phyloP scores from a whole-genome alignment of 495 filamentous ascomycete species.

The Terfezia boudieri region DNA sequence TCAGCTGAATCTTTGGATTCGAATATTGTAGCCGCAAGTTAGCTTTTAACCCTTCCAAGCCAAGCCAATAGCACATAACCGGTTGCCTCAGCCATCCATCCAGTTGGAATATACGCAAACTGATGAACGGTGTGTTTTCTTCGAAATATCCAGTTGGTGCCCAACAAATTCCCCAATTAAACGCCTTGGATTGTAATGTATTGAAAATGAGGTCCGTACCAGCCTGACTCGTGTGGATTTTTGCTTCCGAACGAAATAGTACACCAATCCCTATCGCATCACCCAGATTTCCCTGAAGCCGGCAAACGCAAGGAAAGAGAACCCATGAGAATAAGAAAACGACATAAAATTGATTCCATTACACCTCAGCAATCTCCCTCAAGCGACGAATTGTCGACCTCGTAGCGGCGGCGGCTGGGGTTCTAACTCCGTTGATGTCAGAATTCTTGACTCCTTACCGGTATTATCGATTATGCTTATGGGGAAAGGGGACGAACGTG shows the following conservation, averaged over 20 bases:
- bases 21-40: no score
- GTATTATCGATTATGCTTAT: no score
- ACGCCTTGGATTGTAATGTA: neutral
- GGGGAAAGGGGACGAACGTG: constrained; percentile 43
- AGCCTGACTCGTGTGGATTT: neutral
- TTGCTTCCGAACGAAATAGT: neutral
- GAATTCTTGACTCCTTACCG: no score
- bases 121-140: no score
- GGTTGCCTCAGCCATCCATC: no score
- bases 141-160: no score
- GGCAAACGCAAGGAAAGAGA: constrained; percentile 22
- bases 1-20: no score
- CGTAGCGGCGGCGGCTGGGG: constrained; percentile 85
- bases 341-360: constrained; percentile 26
- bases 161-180: neutral
- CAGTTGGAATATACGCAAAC: no score
- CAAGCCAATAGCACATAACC: no score
- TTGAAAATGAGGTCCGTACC: neutral
- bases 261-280: neutral
- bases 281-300: neutral
- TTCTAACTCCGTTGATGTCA: constrained; percentile 29
- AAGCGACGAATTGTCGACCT: constrained; percentile 93
- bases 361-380: constrained; percentile 95
- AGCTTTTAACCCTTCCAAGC: no score
- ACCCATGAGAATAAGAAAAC: constrained; percentile 16